A percentile compares a stretch with the other conserved stretches of the same genome.
Conservation (phyloP, 176 grass and related monocot genomes). For the Phragmites australis region DNA sequence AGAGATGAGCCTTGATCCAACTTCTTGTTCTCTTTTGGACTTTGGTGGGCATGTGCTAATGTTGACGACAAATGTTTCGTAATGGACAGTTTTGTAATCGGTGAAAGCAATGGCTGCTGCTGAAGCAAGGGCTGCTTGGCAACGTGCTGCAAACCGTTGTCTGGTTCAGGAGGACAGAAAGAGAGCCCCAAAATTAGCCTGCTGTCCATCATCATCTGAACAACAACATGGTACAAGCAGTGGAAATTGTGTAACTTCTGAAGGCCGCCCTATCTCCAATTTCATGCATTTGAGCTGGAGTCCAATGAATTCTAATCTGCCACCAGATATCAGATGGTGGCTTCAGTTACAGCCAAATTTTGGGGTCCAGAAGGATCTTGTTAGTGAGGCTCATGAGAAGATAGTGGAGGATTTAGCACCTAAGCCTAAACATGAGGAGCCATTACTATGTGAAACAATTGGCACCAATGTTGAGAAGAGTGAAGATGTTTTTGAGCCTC, state of each 20-base stretch:
- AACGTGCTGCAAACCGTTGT: constrained; percentile 78
- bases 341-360: constrained; percentile 69
- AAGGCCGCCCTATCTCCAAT: constrained; percentile 39
- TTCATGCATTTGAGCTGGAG: constrained; percentile 65
- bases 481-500: constrained; percentile 39
- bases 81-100: constrained; percentile 11
- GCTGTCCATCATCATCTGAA: constrained; percentile 54
- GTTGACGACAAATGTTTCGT: not conserved
- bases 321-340: constrained; percentile 76
- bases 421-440: constrained; percentile 31
- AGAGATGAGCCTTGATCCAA: not conserved
- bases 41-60: not conserved
- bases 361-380: constrained; percentile 52
- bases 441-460: constrained; percentile 30
- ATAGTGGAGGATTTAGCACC: constrained; percentile 31
- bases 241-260: constrained; percentile 29
- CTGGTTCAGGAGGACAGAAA: constrained; percentile 93
- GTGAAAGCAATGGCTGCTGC: constrained; percentile 74
- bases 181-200: constrained; percentile 83
- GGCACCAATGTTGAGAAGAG: constrained; percentile 17
- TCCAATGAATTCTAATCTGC: constrained; percentile 53
- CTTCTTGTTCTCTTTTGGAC: not conserved
- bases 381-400: constrained; percentile 38
- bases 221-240: constrained; percentile 43
- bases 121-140: constrained; percentile 93